Evolutionary conservation across 139 green algal genomes (phyloP), one percentile per base, ranked within the genome.

Genomic region (Chlamydomonas incerta): DNA sequence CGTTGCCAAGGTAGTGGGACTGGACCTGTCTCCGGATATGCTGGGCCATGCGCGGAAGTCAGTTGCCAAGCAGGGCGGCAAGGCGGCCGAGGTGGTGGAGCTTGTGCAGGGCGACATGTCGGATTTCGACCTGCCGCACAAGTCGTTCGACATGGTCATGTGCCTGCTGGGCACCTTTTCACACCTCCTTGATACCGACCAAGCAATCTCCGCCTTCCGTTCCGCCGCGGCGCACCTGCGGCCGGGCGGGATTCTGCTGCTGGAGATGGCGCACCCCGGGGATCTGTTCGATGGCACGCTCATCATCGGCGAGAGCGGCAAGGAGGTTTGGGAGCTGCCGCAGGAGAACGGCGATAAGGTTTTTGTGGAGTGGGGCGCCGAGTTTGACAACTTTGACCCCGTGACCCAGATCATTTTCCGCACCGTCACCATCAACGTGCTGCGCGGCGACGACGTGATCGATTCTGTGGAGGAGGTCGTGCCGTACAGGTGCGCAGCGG

Each of bases 321-420:
- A 73, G 55, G 88, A 93, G 83, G 85, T 93, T 80, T 94, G 91
- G 91, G 91, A 94, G 83, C 83, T 90, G 58, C 72, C 88, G 9
- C 52, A 70, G 11, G 18, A 23, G 20, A 28, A 80, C 35, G 67
- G 35, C 21, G 34, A 72, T 68, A 91, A 94, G 75, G 60, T 95
- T 18, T 79, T 93, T 63, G 90, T 95, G n/a, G 88, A 93, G 73
- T 95, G 92, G 92, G 92, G 92, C 52, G 87, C 84, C 31, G 91
- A 92, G 11, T 76, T 90, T 8, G 92, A 95, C 72, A 84, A 91
- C 37, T 95, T 94, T 82, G 89, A 95, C 79, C 88, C 90, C 41
- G 85, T 90, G 23, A 92, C 90, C 68, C 92, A 95, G 86, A 81
- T 93, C 21, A 29, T 93, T 2, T 63, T 89, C 41, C 88, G 91